Evolutionary conservation across 2,329 filamentous ascomycete species (phyloP).

Genomic region (Neopestalotiopsis clavispora): DNA sequence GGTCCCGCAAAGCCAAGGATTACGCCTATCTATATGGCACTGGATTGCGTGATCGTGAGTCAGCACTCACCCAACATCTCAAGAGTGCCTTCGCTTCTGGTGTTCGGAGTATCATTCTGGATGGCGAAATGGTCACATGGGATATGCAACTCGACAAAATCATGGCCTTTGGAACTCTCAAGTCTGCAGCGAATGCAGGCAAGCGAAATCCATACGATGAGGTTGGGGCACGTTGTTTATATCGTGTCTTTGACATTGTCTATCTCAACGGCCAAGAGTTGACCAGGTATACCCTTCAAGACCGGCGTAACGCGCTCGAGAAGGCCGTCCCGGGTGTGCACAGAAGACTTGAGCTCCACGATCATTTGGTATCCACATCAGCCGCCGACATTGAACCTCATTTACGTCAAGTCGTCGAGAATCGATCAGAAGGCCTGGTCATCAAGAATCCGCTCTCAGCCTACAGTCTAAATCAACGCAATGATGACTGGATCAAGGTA

Average conservation of each 20-base stretch:
- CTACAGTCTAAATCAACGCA: conserved; percentile 87
- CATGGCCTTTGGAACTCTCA: conserved; percentile 89
- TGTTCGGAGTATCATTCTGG: conserved; percentile 86
- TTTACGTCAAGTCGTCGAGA: conserved; percentile 82
- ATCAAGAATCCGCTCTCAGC: conserved; percentile 89
- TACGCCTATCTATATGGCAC: conserved; percentile 94
- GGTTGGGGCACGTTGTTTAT: conserved; percentile 75
- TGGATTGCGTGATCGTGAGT: conserved; percentile 73
- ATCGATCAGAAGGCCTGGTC: conserved; percentile 87
- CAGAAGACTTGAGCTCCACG: conserved; percentile 83
- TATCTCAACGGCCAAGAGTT: conserved; percentile 83
- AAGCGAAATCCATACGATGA: conserved; percentile 72
- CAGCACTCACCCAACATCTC: conserved; percentile 81
- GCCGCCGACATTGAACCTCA: conserved; percentile 78
- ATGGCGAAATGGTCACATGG: conserved; percentile 99
- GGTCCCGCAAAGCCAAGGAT: conserved; percentile 95
- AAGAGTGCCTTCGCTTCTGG: conserved; percentile 76
- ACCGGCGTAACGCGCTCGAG: conserved; percentile 77
- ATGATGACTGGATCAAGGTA: conserved; percentile 97
- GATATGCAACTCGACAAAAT: conserved; percentile 84
- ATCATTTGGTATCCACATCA: conserved; percentile 68
- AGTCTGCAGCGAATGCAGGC: conserved; percentile 84
- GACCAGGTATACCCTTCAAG: conserved; percentile 81
- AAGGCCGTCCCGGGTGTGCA: conserved; percentile 71
- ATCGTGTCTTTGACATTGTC: conserved; percentile 88